Evolutionary conservation across 1,284 basidiomycete species (phyloP).

Genomic region (Moniliophthora roreri): DNA sequence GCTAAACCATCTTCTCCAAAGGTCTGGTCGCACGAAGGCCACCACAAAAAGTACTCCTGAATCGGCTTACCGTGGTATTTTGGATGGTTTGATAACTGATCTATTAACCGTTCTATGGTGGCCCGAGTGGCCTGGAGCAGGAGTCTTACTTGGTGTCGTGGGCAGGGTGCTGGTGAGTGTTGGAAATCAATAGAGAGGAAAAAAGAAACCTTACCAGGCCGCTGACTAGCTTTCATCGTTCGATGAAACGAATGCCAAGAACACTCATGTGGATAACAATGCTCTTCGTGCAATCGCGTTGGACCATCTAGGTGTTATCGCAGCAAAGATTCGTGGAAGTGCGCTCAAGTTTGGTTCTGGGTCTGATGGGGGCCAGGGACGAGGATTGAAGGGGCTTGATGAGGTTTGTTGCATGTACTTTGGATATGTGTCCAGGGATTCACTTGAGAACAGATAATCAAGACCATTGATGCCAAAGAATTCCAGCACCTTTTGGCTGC

Average conservation of each 20-base stretch:
- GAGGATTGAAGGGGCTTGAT: slow-evolving; percentile 57
- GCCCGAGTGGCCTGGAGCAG: slow-evolving; percentile 96
- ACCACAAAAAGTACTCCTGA: slow-evolving; percentile 84
- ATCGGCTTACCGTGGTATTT: slow-evolving; percentile 86
- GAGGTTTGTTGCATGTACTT: slow-evolving; percentile 48
- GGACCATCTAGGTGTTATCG: slow-evolving; percentile 93
- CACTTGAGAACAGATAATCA: slow-evolving; percentile 49
- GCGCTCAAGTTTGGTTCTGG: slow-evolving; percentile 49
- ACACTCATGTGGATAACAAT: slow-evolving; percentile 62
- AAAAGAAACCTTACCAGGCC: neutral
- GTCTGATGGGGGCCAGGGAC: slow-evolving; percentile 24
- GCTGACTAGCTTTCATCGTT: slow-evolving; percentile 29
- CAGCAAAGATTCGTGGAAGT: slow-evolving; percentile 72
- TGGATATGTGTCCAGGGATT: neutral
- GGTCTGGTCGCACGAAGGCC: slow-evolving; percentile 80
- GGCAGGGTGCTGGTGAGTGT: slow-evolving; percentile 79
- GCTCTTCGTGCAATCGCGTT: slow-evolving; percentile 86
- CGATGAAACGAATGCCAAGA: slow-evolving; percentile 19
- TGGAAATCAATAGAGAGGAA: no score
- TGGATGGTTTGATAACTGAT: slow-evolving; percentile 89
- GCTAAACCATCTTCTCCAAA: slow-evolving; percentile 22
- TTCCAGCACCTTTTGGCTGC: slow-evolving; percentile 58
- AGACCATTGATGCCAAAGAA: slow-evolving; percentile 46
- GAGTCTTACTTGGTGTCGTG: slow-evolving; percentile 74
- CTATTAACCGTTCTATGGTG: slow-evolving; percentile 87